Evolutionary conservation across 768 basidiomycete genomes (phyloP).

Genomic region (Lactarius quietus): DNA sequence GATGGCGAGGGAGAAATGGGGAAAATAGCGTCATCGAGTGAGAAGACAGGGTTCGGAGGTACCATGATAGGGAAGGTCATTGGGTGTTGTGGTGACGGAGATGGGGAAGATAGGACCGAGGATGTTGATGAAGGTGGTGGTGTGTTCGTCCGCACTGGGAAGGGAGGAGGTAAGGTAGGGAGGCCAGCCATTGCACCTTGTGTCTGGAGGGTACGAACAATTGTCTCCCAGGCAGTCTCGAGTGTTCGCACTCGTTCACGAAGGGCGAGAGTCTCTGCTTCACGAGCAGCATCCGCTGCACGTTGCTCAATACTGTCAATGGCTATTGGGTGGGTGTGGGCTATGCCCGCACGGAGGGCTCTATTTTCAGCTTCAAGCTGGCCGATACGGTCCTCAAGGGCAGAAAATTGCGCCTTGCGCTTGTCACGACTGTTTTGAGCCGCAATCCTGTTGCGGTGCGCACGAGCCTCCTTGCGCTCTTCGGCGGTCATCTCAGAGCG

Average conservation of each 20-base stretch:
- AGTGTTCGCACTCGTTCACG: slow-evolving; percentile 73
- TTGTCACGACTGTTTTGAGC: slow-evolving; percentile 92
- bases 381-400: slow-evolving; percentile 89
- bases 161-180: slow-evolving; percentile 30
- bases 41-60: slow-evolving; percentile 35
- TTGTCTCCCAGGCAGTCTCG: slow-evolving; percentile 78
- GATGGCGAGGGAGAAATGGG: slow-evolving; percentile 37
- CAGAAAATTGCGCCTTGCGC: slow-evolving; percentile 85
- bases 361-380: slow-evolving; percentile 85
- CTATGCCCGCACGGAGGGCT: slow-evolving; percentile 55
- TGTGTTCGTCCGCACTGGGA: slow-evolving; percentile 18
- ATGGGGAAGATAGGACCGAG: slow-evolving; percentile 23
- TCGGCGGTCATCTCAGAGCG: slow-evolving; percentile 62
- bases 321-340: slow-evolving; percentile 30
- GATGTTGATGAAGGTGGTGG: slow-evolving; percentile 20
- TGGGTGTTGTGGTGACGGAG: slow-evolving; percentile 32
- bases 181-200: slow-evolving; percentile 59
- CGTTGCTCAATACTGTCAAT: slow-evolving; percentile 34
- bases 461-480: slow-evolving; percentile 83
- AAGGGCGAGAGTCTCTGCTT: slow-evolving; percentile 70
- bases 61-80: slow-evolving; percentile 34
- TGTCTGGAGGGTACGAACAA: slow-evolving; percentile 67
- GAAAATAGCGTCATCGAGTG: slow-evolving; percentile 33
- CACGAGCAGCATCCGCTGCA: slow-evolving; percentile 42
- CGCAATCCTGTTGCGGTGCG: slow-evolving; percentile 89